phyloP scores from a whole-genome alignment of 1,139 yeast species.

The Taphrina deformans region DNA sequence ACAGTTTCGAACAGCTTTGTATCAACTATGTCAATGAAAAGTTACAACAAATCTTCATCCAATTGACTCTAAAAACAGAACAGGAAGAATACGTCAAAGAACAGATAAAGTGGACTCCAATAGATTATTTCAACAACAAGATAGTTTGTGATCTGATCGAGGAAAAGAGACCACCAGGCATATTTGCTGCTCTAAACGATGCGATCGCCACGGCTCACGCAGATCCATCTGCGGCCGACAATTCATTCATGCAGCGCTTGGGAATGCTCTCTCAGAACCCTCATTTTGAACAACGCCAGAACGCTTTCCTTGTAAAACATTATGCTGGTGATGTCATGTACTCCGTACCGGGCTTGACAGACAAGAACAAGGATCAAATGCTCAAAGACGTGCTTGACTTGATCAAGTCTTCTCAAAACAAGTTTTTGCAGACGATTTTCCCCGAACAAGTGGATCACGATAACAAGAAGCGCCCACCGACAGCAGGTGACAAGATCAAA shows the following conservation, averaged over 20 bases:
- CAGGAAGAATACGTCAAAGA: conserved; percentile 97
- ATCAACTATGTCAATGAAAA: conserved; percentile 97
- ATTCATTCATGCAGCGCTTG: conserved; percentile 88
- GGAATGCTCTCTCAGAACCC: conserved; percentile 79
- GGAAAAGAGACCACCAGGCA: conserved; percentile 91
- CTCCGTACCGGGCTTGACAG: conserved; percentile 88
- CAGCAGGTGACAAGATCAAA: conserved; percentile 96
- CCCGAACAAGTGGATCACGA: conserved; percentile 75
- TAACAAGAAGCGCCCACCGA: conserved; percentile 83
- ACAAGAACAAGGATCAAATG: conserved; percentile 93
- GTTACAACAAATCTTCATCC: conserved; percentile 93
- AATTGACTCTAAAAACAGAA: conserved; percentile 90
- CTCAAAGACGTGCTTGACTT: conserved; percentile 83
- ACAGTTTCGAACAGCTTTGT: conserved; percentile 95
- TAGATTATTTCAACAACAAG: conserved; percentile 91
- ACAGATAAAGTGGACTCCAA: conserved; percentile 96
- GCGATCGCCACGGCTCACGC: conserved; percentile 99
- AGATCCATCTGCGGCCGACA: conserved; percentile 94
- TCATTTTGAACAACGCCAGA: conserved; percentile 85
- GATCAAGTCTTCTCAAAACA: conserved; percentile 67
- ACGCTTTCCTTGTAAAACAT: conserved; percentile 87
- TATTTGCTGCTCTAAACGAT: conserved; percentile 94
- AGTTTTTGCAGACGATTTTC: conserved; percentile 66
- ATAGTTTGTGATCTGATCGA: conserved; percentile 97
- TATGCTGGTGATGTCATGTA: conserved; percentile 98